Evolutionary conservation across 2,329 filamentous ascomycete species (phyloP), one percentile per base, ranked within the genome.

Genomic region (Lachnellula arida): DNA sequence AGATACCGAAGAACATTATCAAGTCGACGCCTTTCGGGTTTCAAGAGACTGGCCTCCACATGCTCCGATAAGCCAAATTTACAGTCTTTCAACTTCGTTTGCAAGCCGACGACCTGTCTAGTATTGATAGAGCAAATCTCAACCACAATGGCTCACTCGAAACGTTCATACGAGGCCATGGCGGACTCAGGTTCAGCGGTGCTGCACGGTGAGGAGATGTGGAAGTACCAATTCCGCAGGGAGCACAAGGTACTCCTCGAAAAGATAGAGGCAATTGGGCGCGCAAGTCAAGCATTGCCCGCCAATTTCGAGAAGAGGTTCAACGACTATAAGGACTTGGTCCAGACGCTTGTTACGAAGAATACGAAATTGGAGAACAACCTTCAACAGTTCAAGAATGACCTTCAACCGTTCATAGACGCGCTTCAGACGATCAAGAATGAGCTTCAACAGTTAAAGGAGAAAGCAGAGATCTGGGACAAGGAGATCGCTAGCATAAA

Each of bases 181-280:
- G 48, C 34, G 22, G 32, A 40, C 12, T 32, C 34, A 34, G 11
- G 49, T n/a, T 22, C 23, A 14, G 14, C 19, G 14, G 23, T 22
- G 11, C n/a, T 28, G 39, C 25, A 46, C 51, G 43, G 59, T 19
- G 54, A 54, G 15, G 61, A 66, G 7, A 48, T 67, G 2, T 64
- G 62, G 63, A 55, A 58, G 47, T 54, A 51, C 22, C 65, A 67
- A 46, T 58, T 67, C 19, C 60, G 65, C 11, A 63, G 60, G 51
- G 66, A 68, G 46, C 55, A 65, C 43, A 55, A 53, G 14, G 58
- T 56, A 8, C 39, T 66, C 15, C 59, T 62, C 14, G 52, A 62
- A 7, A 48, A 61, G 32, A 32, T 65, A 35, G 49, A 56, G 19
- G 57, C 51, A 8, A 35, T 54, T 39, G 51, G 23, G 19, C 53